Conservation (phyloP, 2,329 filamentous ascomycete species). For the Ophiostoma himal-ulmi region DNA sequence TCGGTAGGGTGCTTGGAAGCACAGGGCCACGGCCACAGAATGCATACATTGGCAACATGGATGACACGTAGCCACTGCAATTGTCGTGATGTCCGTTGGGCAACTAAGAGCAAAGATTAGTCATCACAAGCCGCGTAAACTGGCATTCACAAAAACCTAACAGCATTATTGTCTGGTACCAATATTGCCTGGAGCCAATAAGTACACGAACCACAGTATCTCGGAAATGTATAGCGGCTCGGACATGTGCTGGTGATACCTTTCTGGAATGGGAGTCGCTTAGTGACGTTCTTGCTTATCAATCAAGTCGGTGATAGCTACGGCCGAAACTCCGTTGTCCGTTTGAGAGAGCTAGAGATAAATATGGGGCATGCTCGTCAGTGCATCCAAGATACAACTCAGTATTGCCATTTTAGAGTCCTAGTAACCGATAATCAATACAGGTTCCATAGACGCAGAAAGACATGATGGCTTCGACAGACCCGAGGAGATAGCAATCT, state of each 20-base stretch:
- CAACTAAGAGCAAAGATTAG: background rate
- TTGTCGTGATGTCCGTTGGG: background rate
- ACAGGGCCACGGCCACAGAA: background rate
- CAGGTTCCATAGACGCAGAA: background rate
- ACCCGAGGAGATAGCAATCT: background rate
- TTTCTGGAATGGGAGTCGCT: background rate
- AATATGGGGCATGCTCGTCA: background rate
- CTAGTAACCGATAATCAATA: background rate
- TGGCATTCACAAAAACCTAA: too few species aligned
- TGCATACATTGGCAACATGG: background rate
- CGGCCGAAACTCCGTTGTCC: constrained; percentile 1
- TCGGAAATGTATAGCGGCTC: background rate
- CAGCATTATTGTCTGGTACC: background rate
- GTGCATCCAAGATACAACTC: background rate
- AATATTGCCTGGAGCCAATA: background rate
- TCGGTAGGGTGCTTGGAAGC: background rate
- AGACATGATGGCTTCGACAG: background rate
- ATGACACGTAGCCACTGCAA: background rate
- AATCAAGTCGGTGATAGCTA: constrained; percentile 5
- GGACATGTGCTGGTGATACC: background rate
- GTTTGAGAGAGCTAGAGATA: background rate
- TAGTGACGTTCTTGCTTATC: constrained; percentile 3
- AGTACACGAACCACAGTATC: too few species aligned
- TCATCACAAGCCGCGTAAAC: background rate
- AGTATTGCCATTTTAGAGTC: background rate